Base-by-base conservation (phyloP, 2,329 filamentous ascomycete genomes). In the Corynespora cassiicola region DNA sequence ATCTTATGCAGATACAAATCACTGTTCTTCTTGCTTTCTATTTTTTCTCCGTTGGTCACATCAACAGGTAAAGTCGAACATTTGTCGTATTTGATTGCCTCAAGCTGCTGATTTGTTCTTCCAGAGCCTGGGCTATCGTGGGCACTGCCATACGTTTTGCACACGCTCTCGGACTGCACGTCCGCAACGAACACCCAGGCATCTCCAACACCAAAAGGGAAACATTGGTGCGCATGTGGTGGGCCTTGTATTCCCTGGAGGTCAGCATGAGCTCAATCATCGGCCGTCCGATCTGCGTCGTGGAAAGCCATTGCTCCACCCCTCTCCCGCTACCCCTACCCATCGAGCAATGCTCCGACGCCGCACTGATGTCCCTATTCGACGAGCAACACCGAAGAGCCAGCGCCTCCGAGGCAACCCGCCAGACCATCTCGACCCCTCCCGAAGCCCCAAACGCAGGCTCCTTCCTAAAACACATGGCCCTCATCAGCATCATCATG, bases 181-280 rank as follows among this genome's bases (percentile, higher is more conserved):
- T 73, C 14, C 56, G 63, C 3, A 72, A 71, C 27, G 54, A 65
- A 21, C 58, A 61, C 19, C 51, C 50, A 4, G 47, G 45, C 6
- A 31, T 55, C 5, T 27, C 54, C 8, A 39, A 51, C 4, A 29
- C 41, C 1, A 49, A 52, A 15, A 69, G 61, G 41, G 69, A 73
- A 39, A 52, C 59, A 4, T 38, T 65, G n/a, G 43, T 59, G 11
- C 62, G 60, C 7, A 60, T 63, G 7, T 74, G 71, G 70, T 71
- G 69, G 65, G 63, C 62, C 27, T 34, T 73, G 14, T 66, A 66
- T 42, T 58, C 56, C 3, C 47, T 69, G 19, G 71, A 73, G 34
- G 60, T 63, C 19, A 44, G 69, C 3, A 47, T 71, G 2, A 61
- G 61, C 11, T 53, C 66, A 6, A 61, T 72, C 16, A 70, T 66